Base-by-base conservation (phyloP, 2,329 filamentous ascomycete species). In the Stachybotrys echinatus region DNA sequence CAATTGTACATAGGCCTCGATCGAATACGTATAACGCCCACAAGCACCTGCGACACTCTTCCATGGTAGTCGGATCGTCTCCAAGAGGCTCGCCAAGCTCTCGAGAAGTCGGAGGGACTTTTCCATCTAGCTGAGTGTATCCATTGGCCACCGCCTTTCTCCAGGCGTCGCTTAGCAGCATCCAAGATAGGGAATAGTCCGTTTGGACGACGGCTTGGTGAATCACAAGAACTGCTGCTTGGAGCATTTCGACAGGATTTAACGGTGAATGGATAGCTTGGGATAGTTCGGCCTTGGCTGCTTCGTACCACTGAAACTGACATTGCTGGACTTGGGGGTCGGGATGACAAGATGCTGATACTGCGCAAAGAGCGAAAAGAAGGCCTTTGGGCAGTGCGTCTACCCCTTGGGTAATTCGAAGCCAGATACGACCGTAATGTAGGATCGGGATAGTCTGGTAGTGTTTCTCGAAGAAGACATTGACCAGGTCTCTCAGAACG, bases 21-120 rank as follows among this genome's bases (percentile, higher is more conserved):
- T 62, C 60, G 18, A 56, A 51, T 3, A 62, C 53, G 42, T 58
- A 61, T 10, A 61, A 55, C 37, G 52, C 48, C 60, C 59, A 61
- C 2, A 59, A 47, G 12, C 53, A 51, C 12, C 60, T 47, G 3
- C 54, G 52, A 20, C 49, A 49, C 46, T 61, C 58, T 20, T 62
- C 60, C 23, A 14, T 49, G 22, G 56, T 54, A 14, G 57, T 47
- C 59, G 55, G 58, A 31, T 47, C 42, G 1, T 27, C 48, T 1
- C 45, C 49, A 8, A 48, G 27, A 4, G 46, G 42, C 10, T 49
- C 34, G 1, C 52, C 48, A 10, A 60, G 50, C 3, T 52, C 50
- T 19, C 47, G 48, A 2, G 54, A 51, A 18, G 43, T 46, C 19
- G 37, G 27, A 4, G 48, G 42, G 12, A 43, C 45, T 12, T 23